Percentiles rank a stretch among this genome's conserved stretches.
phyloP scores from a whole-genome alignment of 768 basidiomycete genomes.

The Clitopilus passeckerianus region DNA sequence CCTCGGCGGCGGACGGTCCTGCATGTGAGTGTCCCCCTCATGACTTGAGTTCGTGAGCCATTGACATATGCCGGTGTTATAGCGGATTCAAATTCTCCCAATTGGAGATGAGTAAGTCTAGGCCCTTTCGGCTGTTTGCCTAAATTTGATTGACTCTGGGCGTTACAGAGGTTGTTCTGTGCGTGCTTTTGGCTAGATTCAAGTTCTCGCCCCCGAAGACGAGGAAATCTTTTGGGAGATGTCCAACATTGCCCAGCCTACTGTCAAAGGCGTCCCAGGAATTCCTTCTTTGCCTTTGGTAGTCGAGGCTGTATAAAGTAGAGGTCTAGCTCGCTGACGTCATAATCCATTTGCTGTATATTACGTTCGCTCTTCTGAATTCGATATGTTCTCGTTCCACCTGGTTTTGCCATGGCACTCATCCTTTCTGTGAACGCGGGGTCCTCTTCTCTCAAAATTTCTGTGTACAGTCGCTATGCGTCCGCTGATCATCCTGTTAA shows the following conservation, averaged over 20 bases:
- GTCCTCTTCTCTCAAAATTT: conserved; percentile 83
- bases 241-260: conserved; percentile 18
- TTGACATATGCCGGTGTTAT: neutral
- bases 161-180: conserved; percentile 12
- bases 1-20: conserved; percentile 36
- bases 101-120: conserved; percentile 40
- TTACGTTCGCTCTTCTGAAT: neutral
- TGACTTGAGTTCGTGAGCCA: neutral
- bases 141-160: neutral
- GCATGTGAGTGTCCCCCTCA: conserved; percentile 31
- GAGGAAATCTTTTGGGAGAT: conserved; percentile 26
- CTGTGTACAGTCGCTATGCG: conserved; percentile 40
- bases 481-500: conserved; percentile 23
- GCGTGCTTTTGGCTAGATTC: conserved; percentile 12
- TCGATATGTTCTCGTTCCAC: neutral
- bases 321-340: neutral
- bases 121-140: neutral
- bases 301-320: neutral
- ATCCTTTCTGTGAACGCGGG: conserved; percentile 77
- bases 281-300: conserved; percentile 10
- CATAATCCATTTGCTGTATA: neutral
- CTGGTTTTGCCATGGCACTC: conserved; percentile 15
- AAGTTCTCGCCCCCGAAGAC: conserved; percentile 6
- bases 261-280: conserved; percentile 6
- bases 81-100: conserved; percentile 53